Evolutionary conservation across 129 eudicot genomes (phyloP).

Genomic region (Pittosporum tobira): DNA sequence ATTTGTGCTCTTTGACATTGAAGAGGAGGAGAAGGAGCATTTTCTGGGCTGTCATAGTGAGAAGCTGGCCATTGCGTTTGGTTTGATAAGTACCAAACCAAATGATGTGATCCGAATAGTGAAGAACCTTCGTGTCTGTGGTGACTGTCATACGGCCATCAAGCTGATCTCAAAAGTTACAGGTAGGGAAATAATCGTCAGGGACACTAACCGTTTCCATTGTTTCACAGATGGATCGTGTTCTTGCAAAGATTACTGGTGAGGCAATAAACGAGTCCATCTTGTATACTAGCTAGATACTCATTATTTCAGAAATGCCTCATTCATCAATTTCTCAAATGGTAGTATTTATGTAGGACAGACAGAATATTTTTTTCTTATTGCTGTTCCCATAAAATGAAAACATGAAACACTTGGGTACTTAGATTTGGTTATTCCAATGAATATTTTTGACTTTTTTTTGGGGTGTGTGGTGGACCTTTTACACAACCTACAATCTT

Average conservation of each 20-base stretch:
- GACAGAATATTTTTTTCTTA: no score
- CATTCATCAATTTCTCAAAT: no score
- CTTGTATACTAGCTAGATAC: background rate
- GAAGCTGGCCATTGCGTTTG: constrained; percentile 87
- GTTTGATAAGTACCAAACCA: constrained; percentile 42
- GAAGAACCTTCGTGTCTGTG: constrained; percentile 72
- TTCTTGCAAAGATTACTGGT: constrained; percentile 88
- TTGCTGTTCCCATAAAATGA: no score
- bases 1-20: constrained; percentile 74
- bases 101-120: constrained; percentile 54
- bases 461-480: no score
- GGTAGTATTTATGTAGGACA: no score
- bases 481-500: no score
- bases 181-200: constrained; percentile 61
- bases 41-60: constrained; percentile 67
- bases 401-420: no score
- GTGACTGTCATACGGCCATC: constrained; percentile 66
- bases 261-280: constrained; percentile 11
- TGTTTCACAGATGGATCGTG: constrained; percentile 66
- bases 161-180: constrained; percentile 61
- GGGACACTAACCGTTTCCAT: constrained; percentile 83
- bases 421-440: no score
- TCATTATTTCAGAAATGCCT: no score
- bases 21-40: constrained; percentile 87
- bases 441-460: no score